Evolutionary conservation across 306 rosid genomes (phyloP).

Genomic region (Geum urbanum): DNA sequence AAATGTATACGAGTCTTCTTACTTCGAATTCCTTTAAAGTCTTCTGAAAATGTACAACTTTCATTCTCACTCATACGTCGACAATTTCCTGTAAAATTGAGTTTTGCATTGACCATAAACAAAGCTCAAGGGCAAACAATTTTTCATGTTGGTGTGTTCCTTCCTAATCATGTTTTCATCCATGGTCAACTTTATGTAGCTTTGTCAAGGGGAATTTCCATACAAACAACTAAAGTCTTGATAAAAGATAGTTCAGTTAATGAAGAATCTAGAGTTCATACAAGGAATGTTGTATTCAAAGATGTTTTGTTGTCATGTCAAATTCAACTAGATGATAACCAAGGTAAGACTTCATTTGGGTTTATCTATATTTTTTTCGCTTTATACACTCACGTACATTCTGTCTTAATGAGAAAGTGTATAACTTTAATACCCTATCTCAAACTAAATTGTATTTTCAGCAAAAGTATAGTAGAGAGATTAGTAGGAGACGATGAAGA

Average conservation of each 20-base stretch:
- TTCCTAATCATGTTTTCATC: not conserved
- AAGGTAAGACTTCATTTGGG: too few species aligned
- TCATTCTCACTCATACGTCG: not conserved
- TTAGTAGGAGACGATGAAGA: too few species aligned
- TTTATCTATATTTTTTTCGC: too few species aligned
- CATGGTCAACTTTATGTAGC: too few species aligned
- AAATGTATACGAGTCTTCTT: too few species aligned
- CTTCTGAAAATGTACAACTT: not conserved
- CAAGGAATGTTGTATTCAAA: not conserved
- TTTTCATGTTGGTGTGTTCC: not conserved
- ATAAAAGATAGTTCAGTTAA: not conserved
- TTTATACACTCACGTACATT: too few species aligned
- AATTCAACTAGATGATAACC: not conserved
- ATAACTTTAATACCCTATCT: too few species aligned
- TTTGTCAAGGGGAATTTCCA: not conserved
- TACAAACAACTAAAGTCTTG: not conserved
- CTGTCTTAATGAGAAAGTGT: too few species aligned
- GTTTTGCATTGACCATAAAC: not conserved
- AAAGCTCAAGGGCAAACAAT: not conserved
- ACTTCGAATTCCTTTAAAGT: not conserved
- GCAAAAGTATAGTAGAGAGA: too few species aligned
- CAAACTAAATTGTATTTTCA: too few species aligned
- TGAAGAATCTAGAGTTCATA: not conserved
- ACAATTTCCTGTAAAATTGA: not conserved
- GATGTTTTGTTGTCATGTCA: not conserved